phyloP scores from a whole-genome alignment of 305 asterid species.

The Ruellia speciosa region DNA sequence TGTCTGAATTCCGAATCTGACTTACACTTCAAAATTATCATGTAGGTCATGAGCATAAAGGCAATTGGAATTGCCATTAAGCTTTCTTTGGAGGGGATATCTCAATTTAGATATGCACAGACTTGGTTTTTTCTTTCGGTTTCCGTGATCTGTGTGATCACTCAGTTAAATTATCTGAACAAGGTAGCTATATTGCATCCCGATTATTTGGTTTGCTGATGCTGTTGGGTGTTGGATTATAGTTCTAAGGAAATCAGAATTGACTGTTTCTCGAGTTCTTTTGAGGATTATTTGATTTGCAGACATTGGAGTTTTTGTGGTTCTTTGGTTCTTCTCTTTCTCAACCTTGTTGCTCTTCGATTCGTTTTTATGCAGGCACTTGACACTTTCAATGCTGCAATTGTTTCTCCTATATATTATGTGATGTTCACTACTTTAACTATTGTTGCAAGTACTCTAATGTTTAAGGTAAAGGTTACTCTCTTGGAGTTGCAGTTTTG shows the following conservation, averaged over 20 bases:
- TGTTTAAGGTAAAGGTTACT: slow-evolving; percentile 60
- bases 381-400: slow-evolving; percentile 74
- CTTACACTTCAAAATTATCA: not conserved
- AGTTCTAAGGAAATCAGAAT: no score
- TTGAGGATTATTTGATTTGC: no score
- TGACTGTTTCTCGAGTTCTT: not conserved
- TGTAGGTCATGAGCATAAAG: slow-evolving; percentile 74
- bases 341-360: slow-evolving; percentile 7
- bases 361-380: slow-evolving; percentile 47
- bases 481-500: not conserved
- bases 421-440: slow-evolving; percentile 90
- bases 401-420: slow-evolving; percentile 81
- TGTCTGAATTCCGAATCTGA: not conserved
- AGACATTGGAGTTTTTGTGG: not conserved
- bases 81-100: slow-evolving; percentile 66
- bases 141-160: slow-evolving; percentile 50
- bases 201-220: not conserved
- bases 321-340: slow-evolving; percentile 4
- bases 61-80: slow-evolving; percentile 78
- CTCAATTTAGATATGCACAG: slow-evolving; percentile 54
- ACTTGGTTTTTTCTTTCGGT: slow-evolving; percentile 64
- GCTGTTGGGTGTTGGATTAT: not conserved
- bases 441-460: slow-evolving; percentile 62
- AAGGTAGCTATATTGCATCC: slow-evolving; percentile 32
- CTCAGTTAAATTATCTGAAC: slow-evolving; percentile 71